Conservation (phyloP, 2,329 filamentous ascomycete species). For the Xylaria sp. region DNA sequence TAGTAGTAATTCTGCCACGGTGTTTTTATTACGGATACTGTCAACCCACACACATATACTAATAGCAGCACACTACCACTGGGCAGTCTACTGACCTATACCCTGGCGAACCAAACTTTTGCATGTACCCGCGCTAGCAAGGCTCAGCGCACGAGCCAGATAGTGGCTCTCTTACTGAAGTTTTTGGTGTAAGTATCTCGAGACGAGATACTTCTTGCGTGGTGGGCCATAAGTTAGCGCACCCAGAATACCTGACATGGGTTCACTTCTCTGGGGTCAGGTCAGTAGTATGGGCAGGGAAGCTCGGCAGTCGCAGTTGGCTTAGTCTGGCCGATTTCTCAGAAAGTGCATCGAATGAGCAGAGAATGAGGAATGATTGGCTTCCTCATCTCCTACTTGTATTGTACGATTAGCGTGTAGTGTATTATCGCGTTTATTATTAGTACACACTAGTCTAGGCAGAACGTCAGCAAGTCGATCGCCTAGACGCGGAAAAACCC, state of each 20-base stretch:
- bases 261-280: too few relatives aligned
- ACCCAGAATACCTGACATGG: too few relatives aligned
- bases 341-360: neutral
- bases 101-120: too few relatives aligned
- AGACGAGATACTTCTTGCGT: too few relatives aligned
- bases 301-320: conserved; percentile 14
- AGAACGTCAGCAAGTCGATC: conserved; percentile 17
- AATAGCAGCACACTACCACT: neutral
- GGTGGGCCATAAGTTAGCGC: too few relatives aligned
- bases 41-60: neutral
- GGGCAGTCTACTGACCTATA: too few relatives aligned
- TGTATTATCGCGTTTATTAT: conserved; percentile 25
- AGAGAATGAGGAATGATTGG: conserved; percentile 13
- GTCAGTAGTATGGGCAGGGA: neutral
- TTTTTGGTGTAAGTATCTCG: too few relatives aligned
- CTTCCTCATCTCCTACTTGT: conserved; percentile 3
- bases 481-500: conserved; percentile 24
- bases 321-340: conserved; percentile 9
- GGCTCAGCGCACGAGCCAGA: too few relatives aligned
- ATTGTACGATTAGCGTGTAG: too few relatives aligned
- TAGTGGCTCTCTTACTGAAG: too few relatives aligned
- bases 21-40: neutral
- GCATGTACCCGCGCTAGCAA: too few relatives aligned
- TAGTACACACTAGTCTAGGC: conserved; percentile 23
- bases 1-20: neutral